phyloP scores from a whole-genome alignment of 495 filamentous ascomycete genomes.

The Penicillium flavigenum region DNA sequence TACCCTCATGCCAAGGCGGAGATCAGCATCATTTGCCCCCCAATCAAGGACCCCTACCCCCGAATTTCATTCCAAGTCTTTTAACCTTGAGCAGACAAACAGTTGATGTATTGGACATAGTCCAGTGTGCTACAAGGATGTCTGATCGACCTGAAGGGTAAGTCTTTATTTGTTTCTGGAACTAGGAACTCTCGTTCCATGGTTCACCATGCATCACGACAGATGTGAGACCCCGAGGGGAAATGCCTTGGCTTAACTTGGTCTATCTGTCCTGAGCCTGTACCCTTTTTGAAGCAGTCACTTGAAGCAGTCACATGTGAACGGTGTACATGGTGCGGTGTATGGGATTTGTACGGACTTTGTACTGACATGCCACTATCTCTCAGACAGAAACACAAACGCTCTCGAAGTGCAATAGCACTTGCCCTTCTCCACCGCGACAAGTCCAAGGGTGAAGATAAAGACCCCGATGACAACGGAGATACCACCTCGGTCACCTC shows the following conservation, averaged over 20 bases:
- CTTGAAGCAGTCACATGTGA: constrained; percentile 22
- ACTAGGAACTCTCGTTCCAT: constrained; percentile 17
- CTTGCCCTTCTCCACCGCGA: constrained; percentile 54
- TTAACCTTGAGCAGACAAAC: background rate
- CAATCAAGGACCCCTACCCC: constrained; percentile 4
- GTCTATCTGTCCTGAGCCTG: background rate
- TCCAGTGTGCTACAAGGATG: constrained; percentile 17
- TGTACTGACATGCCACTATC: constrained; percentile 31
- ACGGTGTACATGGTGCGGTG: background rate
- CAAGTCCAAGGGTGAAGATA: constrained; percentile 42
- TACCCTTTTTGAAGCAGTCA: constrained; percentile 4
- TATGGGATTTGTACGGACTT: background rate
- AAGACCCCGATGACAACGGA: constrained; percentile 28
- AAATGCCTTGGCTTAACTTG: background rate
- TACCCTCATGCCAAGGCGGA: constrained; percentile 13
- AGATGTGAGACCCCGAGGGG: background rate
- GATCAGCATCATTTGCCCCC: constrained; percentile 16
- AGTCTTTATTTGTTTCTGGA: constrained; percentile 9
- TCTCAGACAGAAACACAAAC: constrained; percentile 55
- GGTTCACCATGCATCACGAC: constrained; percentile 15
- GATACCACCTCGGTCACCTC: constrained; percentile 37
- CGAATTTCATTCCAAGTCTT: constrained; percentile 8
- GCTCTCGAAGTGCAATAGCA: constrained; percentile 53
- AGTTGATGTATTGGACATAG: constrained; percentile 2
- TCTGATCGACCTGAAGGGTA: constrained; percentile 32